These are phyloP conservation scores for Talaromyces ruber DNA, from an alignment of 495 filamentous ascomycete species.

Conservation along the genomic window DNA sequence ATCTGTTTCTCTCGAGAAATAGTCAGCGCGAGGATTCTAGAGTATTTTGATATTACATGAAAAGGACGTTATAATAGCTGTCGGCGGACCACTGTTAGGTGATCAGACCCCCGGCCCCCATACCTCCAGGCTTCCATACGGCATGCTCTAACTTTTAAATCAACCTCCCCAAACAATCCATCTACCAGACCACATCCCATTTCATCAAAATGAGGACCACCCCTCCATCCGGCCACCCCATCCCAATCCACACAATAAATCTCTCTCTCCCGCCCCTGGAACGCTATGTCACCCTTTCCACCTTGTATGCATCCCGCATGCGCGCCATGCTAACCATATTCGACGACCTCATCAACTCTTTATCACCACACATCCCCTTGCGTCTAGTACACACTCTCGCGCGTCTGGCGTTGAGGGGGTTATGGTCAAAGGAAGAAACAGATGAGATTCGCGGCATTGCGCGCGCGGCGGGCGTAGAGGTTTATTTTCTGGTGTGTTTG, in stretches of 20 bases:
- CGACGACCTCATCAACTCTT: slow-evolving; percentile 27
- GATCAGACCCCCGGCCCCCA: too few species aligned
- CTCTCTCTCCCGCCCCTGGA: slow-evolving; percentile 47
- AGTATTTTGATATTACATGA: too few species aligned
- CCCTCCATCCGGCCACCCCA: too few species aligned
- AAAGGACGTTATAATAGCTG: too few species aligned
- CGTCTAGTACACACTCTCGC: slow-evolving; percentile 27
- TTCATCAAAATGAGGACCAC: not conserved
- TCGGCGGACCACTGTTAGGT: too few species aligned
- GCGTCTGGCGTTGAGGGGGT: slow-evolving; percentile 32
- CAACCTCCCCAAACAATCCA: not conserved
- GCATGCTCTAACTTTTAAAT: not conserved
- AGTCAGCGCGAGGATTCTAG: too few species aligned
- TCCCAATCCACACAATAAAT: slow-evolving; percentile 44
- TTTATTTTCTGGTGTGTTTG: slow-evolving; percentile 52
- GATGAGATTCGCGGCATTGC: slow-evolving; percentile 53
- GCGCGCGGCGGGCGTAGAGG: slow-evolving; percentile 37
- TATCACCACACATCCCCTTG: slow-evolving; percentile 17
- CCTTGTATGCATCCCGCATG: slow-evolving; percentile 32
- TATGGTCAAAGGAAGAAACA: slow-evolving; percentile 50
- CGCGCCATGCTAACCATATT: slow-evolving; percentile 36
- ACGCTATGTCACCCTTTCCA: slow-evolving; percentile 43
- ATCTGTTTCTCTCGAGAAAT: too few species aligned
- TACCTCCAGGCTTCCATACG: too few species aligned
- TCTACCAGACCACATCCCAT: too few species aligned